phyloP scores from a whole-genome alignment of 192 early-diverging fungal genomes.

The Linnemannia zychae region DNA sequence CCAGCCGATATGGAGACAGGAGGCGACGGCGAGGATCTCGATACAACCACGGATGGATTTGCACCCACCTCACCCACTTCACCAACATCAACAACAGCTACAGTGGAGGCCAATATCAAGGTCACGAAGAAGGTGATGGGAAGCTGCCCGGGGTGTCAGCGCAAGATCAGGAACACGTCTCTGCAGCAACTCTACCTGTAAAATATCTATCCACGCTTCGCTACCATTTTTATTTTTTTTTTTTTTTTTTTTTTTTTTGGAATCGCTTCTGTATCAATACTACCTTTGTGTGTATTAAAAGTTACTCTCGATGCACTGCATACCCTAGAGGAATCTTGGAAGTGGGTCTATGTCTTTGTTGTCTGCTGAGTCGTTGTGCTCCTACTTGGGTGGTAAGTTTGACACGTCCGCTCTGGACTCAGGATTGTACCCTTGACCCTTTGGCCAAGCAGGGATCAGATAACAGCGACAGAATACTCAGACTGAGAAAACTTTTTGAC shows the following conservation, averaged over 20 bases:
- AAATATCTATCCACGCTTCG: not conserved
- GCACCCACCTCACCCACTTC: not conserved
- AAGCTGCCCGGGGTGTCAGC: conserved; percentile 33
- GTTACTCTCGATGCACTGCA: not conserved
- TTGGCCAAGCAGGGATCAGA: too few species aligned
- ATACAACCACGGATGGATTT: not conserved
- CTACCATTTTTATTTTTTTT: not conserved
- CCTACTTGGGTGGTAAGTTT: too few species aligned
- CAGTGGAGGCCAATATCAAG: conserved; percentile 4
- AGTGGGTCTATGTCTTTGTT: not conserved
- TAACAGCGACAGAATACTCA: too few species aligned
- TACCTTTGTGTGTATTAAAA: not conserved
- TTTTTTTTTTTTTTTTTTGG: not conserved
- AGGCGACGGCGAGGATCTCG: not conserved
- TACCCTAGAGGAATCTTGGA: not conserved
- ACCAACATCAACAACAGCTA: not conserved
- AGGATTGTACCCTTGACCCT: too few species aligned
- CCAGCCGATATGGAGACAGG: not conserved
- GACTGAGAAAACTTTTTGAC: too few species aligned
- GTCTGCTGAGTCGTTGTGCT: not conserved
- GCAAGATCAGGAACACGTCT: conserved; percentile 20
- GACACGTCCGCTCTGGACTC: too few species aligned
- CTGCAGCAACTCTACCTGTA: conserved; percentile 39
- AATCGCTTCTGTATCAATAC: not conserved
- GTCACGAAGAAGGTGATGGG: conserved; percentile 10